Evolutionary conservation across 2,329 filamentous ascomycete genomes (phyloP).

Genomic region (Raffaelea deltoideospora): DNA sequence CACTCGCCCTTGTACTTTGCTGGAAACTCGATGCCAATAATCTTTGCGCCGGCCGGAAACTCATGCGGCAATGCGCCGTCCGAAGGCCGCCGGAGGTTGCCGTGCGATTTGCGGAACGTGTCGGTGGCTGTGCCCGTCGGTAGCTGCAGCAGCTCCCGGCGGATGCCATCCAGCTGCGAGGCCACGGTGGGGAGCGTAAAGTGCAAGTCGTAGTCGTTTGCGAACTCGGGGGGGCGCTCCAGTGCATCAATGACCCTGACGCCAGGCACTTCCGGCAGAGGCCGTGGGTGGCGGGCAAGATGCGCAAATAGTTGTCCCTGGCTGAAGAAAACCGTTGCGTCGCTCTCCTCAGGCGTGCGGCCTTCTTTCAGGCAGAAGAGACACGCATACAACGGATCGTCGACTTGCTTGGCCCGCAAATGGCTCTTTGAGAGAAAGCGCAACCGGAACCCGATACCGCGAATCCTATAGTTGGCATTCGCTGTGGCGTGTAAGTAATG

Average conservation of each 20-base stretch:
- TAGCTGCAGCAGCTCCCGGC: constrained; percentile 23
- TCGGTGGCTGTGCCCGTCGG: constrained; percentile 31
- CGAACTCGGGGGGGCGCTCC: constrained; percentile 22
- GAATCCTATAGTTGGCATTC: constrained; percentile 29
- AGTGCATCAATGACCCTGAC: constrained; percentile 30
- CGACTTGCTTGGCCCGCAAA: constrained; percentile 29
- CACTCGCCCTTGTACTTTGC: constrained; percentile 36
- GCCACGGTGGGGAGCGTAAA: constrained; percentile 23
- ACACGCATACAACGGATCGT: constrained; percentile 39
- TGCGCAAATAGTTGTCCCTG: constrained; percentile 37
- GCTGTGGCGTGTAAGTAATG: constrained; percentile 14
- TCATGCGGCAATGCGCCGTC: constrained; percentile 11
- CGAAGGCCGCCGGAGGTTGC: constrained; percentile 18
- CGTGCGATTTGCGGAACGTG: constrained; percentile 30
- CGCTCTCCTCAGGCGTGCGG: constrained; percentile 34
- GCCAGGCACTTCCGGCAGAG: constrained; percentile 32
- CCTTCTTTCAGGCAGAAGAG: constrained; percentile 36
- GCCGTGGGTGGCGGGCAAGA: constrained; percentile 36
- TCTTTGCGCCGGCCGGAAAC: constrained; percentile 25
- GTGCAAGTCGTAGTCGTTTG: constrained; percentile 39
- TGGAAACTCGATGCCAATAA: constrained; percentile 37
- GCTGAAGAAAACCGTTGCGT: constrained; percentile 41
- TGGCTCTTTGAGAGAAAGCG: constrained; percentile 43
- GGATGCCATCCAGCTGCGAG: constrained; percentile 26
- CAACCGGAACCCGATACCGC: constrained; percentile 32